Evolutionary conservation across 2,329 filamentous ascomycete species (phyloP).

Genomic region (Penicillium hesseltinei): DNA sequence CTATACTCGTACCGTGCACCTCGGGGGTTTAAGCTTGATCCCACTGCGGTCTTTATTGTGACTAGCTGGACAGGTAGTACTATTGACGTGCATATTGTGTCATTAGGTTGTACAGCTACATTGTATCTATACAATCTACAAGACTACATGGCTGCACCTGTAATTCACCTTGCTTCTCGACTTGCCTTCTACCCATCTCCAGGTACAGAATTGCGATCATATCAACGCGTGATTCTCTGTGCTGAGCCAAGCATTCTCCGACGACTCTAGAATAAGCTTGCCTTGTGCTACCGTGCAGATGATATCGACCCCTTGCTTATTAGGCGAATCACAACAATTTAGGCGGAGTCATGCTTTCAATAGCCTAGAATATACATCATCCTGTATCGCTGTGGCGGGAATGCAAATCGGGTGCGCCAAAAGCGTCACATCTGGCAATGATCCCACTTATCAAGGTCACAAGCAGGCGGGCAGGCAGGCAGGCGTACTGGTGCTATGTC

Average conservation of each 20-base stretch:
- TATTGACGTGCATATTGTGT: neutral
- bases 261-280: neutral
- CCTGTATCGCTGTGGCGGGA: neutral
- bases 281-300: neutral
- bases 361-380: neutral
- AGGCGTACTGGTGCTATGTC: neutral
- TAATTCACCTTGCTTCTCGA: neutral
- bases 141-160: neutral
- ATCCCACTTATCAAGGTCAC: neutral
- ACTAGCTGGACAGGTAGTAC: neutral
- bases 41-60: neutral
- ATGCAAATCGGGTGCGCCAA: neutral
- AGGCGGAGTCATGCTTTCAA: neutral
- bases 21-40: constrained; percentile 7
- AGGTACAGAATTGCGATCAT: neutral
- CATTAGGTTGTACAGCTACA: neutral
- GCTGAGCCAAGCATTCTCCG: neutral
- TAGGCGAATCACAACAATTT: neutral
- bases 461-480: neutral
- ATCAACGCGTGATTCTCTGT: neutral
- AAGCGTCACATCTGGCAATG: neutral
- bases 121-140: neutral
- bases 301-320: neutral
- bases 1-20: neutral
- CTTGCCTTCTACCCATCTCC: neutral